Base-by-base conservation (phyloP, 768 basidiomycete genomes). In the Suillus lakei region DNA sequence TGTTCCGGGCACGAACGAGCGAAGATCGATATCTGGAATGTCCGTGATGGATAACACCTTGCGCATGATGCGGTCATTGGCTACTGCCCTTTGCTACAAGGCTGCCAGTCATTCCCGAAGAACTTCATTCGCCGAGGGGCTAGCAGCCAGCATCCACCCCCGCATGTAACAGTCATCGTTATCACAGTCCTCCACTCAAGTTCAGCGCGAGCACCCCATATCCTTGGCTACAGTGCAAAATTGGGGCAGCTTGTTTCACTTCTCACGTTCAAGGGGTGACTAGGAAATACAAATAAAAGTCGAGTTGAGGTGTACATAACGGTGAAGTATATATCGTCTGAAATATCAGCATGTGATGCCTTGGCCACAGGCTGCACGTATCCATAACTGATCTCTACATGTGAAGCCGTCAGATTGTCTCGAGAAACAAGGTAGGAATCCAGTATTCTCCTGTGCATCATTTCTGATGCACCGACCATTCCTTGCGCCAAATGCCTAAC, bases 71-170 rank as follows among this genome's bases (percentile, higher is more conserved):
- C 10, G 12, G 46, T 5, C 46, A 23, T 46, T n/a, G 46, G 12
- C n/a, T n/a, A n/a, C n/a, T n/a, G n/a, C n/a, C n/a, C n/a, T 10
- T 23, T 10, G 13, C 21, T 16, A 34, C n/a, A 41, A 13, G 21
- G 56, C 28, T 21, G 32, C 56, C 56, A 59, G 9, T n/a, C 58
- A 15, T n/a, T 41, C 34, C 41, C 16, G 34, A n/a, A 39, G 26
- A 39, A 59, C 16, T 39, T n/a, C 15, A 59, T 34, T 23, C 32
- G 12, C 2, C 16, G 56, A 21, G 36, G 36, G 6, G 58, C 58
- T 4, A 59, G 58, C 23, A 59, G 18, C 58, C n/a, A 59, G 56
- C 32, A 5, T 38, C 56, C 34, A n/a, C 23, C 56, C 56, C 56
- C 41, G 18, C 7, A 21, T 16, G 0, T 15, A 1, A 16, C 7